A percentile compares a stretch with the other conserved stretches of the same genome.
These are phyloP conservation scores for Silene latifolia DNA, from an alignment of 148 eudicot species.

Conservation along the genomic window DNA sequence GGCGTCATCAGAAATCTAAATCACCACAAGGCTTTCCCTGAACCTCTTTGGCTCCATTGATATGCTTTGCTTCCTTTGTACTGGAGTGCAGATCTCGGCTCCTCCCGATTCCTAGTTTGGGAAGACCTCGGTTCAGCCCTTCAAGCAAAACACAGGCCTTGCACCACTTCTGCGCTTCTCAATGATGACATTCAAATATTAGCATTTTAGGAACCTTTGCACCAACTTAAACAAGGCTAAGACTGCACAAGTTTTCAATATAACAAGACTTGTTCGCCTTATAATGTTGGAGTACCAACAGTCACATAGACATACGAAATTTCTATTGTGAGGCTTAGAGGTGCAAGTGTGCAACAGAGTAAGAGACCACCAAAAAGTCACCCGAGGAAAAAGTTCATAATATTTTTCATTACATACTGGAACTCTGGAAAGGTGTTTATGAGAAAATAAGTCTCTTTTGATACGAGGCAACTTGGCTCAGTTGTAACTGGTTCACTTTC, in stretches of 20 bases:
- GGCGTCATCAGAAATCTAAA: constrained; percentile 57
- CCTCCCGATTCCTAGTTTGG: constrained; percentile 83
- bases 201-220: constrained; percentile 7
- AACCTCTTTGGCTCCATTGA: constrained; percentile 47
- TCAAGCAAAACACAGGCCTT: constrained; percentile 95
- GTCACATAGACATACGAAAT: not conserved
- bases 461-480: no score
- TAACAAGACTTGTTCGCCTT: not conserved
- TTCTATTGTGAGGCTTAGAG: not conserved
- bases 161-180: constrained; percentile 82
- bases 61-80: constrained; percentile 30
- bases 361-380: not conserved
- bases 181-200: not conserved
- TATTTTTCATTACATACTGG: not conserved
- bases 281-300: not conserved
- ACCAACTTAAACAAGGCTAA: not conserved
- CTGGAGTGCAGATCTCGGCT: constrained; percentile 40
- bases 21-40: constrained; percentile 83
- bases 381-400: not conserved
- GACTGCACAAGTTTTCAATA: not conserved
- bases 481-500: no score
- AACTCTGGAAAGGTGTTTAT: not conserved
- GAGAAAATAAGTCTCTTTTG: not conserved
- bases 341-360: not conserved
- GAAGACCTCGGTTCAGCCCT: constrained; percentile 91